Conservation (phyloP, 768 basidiomycete species). For the Cyclocybe cylindracea region DNA sequence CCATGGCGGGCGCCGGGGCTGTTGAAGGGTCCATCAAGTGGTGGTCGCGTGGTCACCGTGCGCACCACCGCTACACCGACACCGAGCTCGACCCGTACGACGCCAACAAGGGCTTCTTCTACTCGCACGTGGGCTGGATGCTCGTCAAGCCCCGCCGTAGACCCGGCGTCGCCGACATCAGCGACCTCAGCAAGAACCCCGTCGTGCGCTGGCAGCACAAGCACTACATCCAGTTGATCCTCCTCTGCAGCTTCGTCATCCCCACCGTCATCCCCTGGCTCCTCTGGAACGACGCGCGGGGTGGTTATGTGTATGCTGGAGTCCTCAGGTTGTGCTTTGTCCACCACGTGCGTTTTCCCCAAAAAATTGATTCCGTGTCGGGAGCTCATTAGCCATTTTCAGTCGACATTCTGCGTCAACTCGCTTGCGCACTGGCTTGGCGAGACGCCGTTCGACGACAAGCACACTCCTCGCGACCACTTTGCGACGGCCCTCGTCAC, state of each 20-base stretch:
- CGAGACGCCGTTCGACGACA: constrained; percentile 91
- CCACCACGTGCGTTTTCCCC: constrained; percentile 67
- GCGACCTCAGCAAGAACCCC: constrained; percentile 78
- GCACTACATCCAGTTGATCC: constrained; percentile 70
- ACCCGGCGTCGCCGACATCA: constrained; percentile 89
- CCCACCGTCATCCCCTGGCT: constrained; percentile 80
- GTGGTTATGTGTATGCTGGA: constrained; percentile 87
- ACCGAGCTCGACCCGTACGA: constrained; percentile 97
- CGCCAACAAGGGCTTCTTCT: constrained; percentile 85
- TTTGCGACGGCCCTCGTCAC: constrained; percentile 87
- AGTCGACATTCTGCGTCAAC: constrained; percentile 97
- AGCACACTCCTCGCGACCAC: constrained; percentile 91
- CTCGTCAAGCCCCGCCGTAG: constrained; percentile 85
- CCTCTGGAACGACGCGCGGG: constrained; percentile 82
- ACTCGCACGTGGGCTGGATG: constrained; percentile 94
- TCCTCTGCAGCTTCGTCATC: constrained; percentile 69
- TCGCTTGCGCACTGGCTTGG: constrained; percentile 97
- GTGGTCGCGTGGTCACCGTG: constrained; percentile 98
- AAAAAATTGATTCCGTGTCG: constrained; percentile 1
- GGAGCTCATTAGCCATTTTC: constrained; percentile 9
- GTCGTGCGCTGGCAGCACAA: constrained; percentile 88
- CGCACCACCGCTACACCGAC: constrained; percentile 96
- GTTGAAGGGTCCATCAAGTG: constrained; percentile 97
- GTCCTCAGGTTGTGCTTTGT: constrained; percentile 80
- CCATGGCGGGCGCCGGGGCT: constrained; percentile 86